Base-by-base conservation (phyloP, 768 basidiomycete genomes). In the Guyanaporus albipodus region DNA sequence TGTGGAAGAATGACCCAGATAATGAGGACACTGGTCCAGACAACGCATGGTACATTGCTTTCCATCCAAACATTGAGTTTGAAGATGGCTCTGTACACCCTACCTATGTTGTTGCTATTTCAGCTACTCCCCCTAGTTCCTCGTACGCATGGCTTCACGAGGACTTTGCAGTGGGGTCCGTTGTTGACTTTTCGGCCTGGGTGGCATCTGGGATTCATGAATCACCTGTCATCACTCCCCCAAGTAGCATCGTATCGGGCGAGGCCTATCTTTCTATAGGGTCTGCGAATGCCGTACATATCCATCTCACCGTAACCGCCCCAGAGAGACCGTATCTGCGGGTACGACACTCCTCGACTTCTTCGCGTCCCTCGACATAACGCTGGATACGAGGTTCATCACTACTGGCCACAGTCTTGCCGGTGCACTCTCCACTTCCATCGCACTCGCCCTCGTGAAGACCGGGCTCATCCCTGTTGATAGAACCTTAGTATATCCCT, bases 401-500 rank as follows among this genome's bases (percentile, higher is more conserved):
- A 4, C 26, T 14, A 50, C 53, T 0, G 57, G 57, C 3, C 43
- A 48, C 23, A 49, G 46, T 42, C 52, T 58, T 22, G 52, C 49
- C 4, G 49, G 46, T 7, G 28, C 44, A 1, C 46, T 58, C 28
- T 42, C 49, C 18, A 32, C 57, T 17, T 45, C 50, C 24, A 24
- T 56, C 12, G 50, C 57, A 1, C 46, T 59, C n/a, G 23, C 53
- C 15, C 38, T 58, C 0, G 47, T 51, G 4, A 1, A 4, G 2
- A 24, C 53, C 9, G n/a, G 29, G 8, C 12, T 14, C 14, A n/a
- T 51, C 21, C 18, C 35, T 14, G 38, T 10, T 2, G 22, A 64
- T 94, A 91, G 54, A 8, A 37, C 41, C 6, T 19, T 58, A 3
- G 45, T 44, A 2, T 58, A 58, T 23, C 38, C 36, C 6, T 4